Evolutionary conservation across 2,329 filamentous ascomycete species (phyloP), one percentile per base, ranked within the genome.

Genomic region (Paecilomyces dactylethromorphus): DNA sequence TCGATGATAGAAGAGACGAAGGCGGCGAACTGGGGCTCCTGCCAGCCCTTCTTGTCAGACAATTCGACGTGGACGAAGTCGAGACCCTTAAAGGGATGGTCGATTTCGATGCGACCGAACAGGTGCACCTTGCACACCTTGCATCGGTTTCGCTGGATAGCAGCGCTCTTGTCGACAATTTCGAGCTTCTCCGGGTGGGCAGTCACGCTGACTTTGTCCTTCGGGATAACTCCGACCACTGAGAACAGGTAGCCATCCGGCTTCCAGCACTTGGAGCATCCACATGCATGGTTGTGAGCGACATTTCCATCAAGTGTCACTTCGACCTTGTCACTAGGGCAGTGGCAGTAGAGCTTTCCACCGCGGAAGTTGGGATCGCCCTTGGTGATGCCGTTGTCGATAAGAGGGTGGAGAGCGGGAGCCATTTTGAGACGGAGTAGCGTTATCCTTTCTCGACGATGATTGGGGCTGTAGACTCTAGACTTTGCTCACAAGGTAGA

Each of bases 241-340:
- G 83, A 83, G 78, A 89, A 89, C 61, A 89, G 80, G 0, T 85
- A 79, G 31, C 84, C 84, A 1, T 72, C 59, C 4, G 87, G 87
- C 73, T 88, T 89, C 85, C 85, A 89, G 81, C 87, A 89, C 72
- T 88, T 87, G 57, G 85, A 87, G 75, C 87, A 89, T 62, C 86
- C 86, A 73, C 87, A 89, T 58, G 84, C 85, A 74, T 89, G 87
- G 78, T 89, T 88, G 78, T 88, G 85, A 1, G 79, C 76, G 58
- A 89, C 82, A 65, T 88, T 84, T 68, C 81, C 76, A 59, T 66
- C 71, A 45, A 89, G 78, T 0, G 79, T 80, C 22, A 89, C 79
- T 66, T 84, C 81, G 60, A 89, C 83, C 26, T 81, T 81, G 69
- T 80, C 70, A 62, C 65, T 75, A 11, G 73, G 58, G 77, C 86